Percentiles rank a stretch among this genome's conserved stretches.
Conservation (phyloP, 108 stramenopile genomes). For the Schizochytrium sp. region DNA sequence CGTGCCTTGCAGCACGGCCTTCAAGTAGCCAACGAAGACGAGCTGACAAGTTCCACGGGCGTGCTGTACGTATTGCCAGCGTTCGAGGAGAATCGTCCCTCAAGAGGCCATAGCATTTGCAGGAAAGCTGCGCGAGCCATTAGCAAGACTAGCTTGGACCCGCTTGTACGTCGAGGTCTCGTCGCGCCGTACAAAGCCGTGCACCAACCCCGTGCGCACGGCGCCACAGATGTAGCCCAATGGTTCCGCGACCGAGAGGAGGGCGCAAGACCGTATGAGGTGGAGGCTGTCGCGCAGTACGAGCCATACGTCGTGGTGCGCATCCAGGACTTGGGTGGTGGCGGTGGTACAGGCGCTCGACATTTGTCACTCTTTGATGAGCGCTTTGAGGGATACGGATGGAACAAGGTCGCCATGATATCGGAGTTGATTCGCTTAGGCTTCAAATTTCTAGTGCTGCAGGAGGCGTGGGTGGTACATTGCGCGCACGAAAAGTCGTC, state of each 20-base stretch:
- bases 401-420: slow-evolving; percentile 1
- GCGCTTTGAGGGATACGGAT: background rate
- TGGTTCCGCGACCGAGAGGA: background rate
- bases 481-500: background rate
- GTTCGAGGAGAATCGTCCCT: background rate
- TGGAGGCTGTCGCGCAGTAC: background rate
- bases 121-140: background rate
- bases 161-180: background rate
- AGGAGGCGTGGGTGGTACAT: background rate
- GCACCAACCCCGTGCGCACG: slow-evolving; percentile 1
- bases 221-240: background rate
- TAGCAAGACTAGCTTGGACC: background rate
- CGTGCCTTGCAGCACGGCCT: too few species aligned
- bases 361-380: background rate
- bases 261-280: background rate
- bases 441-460: background rate
- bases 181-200: background rate
- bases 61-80: background rate
- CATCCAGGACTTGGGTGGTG: background rate
- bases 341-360: background rate
- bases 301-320: background rate
- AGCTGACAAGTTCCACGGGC: too few species aligned
- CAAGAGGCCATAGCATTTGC: background rate
- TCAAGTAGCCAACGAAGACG: too few species aligned
- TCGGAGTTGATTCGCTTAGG: background rate